Conservation (phyloP, 441 rosid species). For the Aleurites moluccanus region DNA sequence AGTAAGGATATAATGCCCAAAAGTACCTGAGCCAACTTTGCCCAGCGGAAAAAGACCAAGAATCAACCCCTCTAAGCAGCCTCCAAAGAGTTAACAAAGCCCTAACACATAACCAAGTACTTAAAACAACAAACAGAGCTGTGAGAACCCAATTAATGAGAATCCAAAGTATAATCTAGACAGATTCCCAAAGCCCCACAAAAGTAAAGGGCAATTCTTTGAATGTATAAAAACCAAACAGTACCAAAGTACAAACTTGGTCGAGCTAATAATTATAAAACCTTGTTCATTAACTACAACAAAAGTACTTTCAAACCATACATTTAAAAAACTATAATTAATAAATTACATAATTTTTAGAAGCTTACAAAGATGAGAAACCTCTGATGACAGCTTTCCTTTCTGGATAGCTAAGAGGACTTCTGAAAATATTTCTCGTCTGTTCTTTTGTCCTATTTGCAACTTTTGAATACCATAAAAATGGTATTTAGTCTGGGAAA, state of each 20-base stretch:
- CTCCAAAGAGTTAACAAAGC: conserved; percentile 22
- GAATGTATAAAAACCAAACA: conserved; percentile 1
- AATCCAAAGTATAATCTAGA: conserved; percentile 19
- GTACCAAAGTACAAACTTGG: conserved; percentile 5
- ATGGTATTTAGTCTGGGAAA: neutral
- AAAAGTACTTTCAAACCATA: neutral
- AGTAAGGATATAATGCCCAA: conserved; percentile 14
- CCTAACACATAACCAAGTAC: neutral
- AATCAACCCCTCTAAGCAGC: neutral
- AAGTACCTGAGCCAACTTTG: conserved; percentile 35
- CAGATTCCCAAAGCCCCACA: conserved; percentile 23
- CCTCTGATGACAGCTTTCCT: conserved; percentile 14
- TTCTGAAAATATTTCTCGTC: conserved; percentile 6
- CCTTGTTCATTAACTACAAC: neutral
- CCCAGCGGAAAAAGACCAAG: conserved; percentile 24
- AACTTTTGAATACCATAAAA: neutral
- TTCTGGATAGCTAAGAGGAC: conserved; percentile 7
- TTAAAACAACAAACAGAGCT: neutral
- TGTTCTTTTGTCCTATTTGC: conserved; percentile 19
- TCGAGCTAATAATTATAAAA: neutral
- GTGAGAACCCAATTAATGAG: neutral
- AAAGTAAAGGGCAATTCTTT: conserved; percentile 3
- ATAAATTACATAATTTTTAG: neutral
- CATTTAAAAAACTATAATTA: neutral
- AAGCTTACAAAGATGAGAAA: conserved; percentile 5